phyloP scores from a whole-genome alignment of 495 filamentous ascomycete species.

The Entonaema liquescens region DNA sequence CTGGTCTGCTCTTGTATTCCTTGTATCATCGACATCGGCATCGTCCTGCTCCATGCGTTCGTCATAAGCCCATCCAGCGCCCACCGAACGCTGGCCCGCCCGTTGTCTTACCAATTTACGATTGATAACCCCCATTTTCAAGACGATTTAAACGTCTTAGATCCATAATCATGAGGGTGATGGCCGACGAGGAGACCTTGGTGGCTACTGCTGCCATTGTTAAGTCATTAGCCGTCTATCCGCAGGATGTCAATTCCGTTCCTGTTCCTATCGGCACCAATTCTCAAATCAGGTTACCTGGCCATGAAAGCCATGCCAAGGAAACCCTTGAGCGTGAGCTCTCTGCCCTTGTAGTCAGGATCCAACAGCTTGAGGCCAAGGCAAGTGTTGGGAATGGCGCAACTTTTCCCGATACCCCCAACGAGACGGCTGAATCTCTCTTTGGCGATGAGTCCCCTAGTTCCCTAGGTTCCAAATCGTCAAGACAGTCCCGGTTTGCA shows the following conservation, averaged over 20 bases:
- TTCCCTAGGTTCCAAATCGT: slow-evolving; percentile 19
- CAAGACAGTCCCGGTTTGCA: slow-evolving; percentile 36
- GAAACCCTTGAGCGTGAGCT: slow-evolving; percentile 74
- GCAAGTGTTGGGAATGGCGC: slow-evolving; percentile 64
- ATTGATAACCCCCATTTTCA: slow-evolving; percentile 14
- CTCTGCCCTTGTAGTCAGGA: slow-evolving; percentile 69
- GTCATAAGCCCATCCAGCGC: slow-evolving; percentile 51
- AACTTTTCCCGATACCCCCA: slow-evolving; percentile 69
- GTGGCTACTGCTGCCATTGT: slow-evolving; percentile 70
- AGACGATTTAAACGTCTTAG: slow-evolving; percentile 17
- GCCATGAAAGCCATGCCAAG: slow-evolving; percentile 69
- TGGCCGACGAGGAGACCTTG: slow-evolving; percentile 70
- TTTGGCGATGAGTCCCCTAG: slow-evolving; percentile 56
- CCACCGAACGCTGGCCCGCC: slow-evolving; percentile 53
- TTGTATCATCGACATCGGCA: slow-evolving; percentile 23
- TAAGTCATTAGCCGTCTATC: slow-evolving; percentile 66
- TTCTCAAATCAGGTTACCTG: slow-evolving; percentile 69
- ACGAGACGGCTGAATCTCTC: slow-evolving; percentile 62
- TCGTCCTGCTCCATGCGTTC: slow-evolving; percentile 52
- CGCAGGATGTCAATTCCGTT: slow-evolving; percentile 41
- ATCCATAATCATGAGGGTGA: slow-evolving; percentile 42
- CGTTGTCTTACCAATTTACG: slow-evolving; percentile 11
- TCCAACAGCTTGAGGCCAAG: slow-evolving; percentile 74
- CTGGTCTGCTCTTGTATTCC: slow-evolving; percentile 17
- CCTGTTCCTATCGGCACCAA: slow-evolving; percentile 45